A percentile compares a stretch with the other conserved stretches of the same genome.
Evolutionary conservation across 352 stramenopile species (phyloP).

Genomic region (Pythium oligandrum): DNA sequence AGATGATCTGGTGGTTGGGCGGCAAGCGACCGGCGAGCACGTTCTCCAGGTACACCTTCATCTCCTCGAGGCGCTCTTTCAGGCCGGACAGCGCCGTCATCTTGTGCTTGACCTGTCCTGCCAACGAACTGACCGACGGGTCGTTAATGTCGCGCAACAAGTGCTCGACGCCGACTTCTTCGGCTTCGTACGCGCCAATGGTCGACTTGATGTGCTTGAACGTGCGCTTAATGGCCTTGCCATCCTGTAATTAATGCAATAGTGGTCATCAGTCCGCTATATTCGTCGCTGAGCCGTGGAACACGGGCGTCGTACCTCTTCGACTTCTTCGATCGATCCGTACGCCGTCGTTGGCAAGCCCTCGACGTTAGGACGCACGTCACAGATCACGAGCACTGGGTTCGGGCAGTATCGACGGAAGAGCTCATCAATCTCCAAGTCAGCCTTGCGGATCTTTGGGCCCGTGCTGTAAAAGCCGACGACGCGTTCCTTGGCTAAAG

Average conservation of each 20-base stretch:
- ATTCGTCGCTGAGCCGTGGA: too few species aligned
- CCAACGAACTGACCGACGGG: slow-evolving; percentile 97
- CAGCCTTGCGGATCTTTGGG: slow-evolving; percentile 94
- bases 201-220: slow-evolving; percentile 98
- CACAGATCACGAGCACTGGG: slow-evolving; percentile 98
- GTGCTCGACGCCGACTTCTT: slow-evolving; percentile 98
- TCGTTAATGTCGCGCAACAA: slow-evolving; percentile 99
- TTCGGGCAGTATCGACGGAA: slow-evolving; percentile 93
- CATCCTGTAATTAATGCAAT: slow-evolving; percentile 35
- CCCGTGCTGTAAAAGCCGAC: slow-evolving; percentile 99
- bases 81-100: slow-evolving; percentile 94
- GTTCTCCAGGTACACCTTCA: slow-evolving; percentile 97
- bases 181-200: slow-evolving; percentile 94
- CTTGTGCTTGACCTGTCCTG: slow-evolving; percentile 98
- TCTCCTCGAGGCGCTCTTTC: slow-evolving; percentile 94
- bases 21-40: slow-evolving; percentile 77
- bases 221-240: slow-evolving; percentile 94
- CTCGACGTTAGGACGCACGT: slow-evolving; percentile 94
- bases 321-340: slow-evolving; percentile 95
- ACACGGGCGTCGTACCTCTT: slow-evolving; percentile 39
- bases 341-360: slow-evolving; percentile 98
- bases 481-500: slow-evolving; percentile 93
- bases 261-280: not conserved
- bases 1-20: slow-evolving; percentile 93
- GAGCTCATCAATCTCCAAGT: slow-evolving; percentile 94